These are phyloP conservation scores for Marsdenia floribunda DNA, from an alignment of 257 asterid genomes.

Conservation along the genomic window DNA sequence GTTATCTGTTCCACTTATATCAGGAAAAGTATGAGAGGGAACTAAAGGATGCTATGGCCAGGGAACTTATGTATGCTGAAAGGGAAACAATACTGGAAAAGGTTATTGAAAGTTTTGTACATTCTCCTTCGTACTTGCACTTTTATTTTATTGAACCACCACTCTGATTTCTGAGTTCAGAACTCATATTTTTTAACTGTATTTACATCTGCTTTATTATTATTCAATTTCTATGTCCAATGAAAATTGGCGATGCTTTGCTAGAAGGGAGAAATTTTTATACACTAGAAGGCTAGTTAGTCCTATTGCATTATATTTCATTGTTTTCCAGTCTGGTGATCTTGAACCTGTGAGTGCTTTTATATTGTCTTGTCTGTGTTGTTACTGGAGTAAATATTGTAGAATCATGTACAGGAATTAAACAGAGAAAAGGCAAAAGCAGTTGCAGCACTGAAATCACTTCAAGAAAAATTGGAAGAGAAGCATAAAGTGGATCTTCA, in stretches of 20 bases:
- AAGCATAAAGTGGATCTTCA: conserved; percentile 58
- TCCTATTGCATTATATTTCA: neutral
- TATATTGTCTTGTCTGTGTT: conserved; percentile 13
- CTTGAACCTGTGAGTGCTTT: neutral
- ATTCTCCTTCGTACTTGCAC: conserved; percentile 16
- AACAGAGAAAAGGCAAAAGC: conserved; percentile 74
- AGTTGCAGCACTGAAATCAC: conserved; percentile 81
- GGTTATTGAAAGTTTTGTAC: conserved; percentile 38
- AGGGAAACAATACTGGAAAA: conserved; percentile 88
- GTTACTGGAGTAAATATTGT: conserved; percentile 11
- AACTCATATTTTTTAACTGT: neutral
- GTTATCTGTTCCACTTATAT: conserved; percentile 27
- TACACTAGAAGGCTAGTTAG: neutral
- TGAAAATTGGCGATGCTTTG: neutral
- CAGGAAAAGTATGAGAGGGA: conserved; percentile 96
- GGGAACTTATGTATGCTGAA: conserved; percentile 99
- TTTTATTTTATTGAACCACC: conserved; percentile 9
- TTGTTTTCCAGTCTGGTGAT: neutral
- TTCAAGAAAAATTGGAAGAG: conserved; percentile 70
- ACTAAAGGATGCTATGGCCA: conserved; percentile 88
- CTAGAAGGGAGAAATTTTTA: neutral
- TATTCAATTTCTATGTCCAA: neutral
- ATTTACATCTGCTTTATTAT: neutral
- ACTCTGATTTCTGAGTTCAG: neutral
- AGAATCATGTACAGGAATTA: conserved; percentile 56